Evolutionary conservation across 2,329 filamentous ascomycete genomes (phyloP).

Genomic region (Drechslerella dactyloides): DNA sequence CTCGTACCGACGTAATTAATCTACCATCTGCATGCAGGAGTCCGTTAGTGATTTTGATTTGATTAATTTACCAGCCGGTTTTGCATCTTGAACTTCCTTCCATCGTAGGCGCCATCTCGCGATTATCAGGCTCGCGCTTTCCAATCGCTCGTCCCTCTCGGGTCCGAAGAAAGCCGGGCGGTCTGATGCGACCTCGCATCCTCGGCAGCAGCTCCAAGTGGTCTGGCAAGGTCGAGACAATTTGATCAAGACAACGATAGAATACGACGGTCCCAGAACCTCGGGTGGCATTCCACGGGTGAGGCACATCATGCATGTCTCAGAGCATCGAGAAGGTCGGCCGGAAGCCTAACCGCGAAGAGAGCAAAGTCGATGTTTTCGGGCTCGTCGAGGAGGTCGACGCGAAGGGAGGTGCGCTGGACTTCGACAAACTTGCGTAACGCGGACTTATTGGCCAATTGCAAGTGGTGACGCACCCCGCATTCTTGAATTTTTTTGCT

Average conservation of each 20-base stretch:
- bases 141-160: too few relatives aligned
- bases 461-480: neutral
- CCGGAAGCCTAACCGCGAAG: constrained; percentile 1
- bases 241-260: neutral
- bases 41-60: too few relatives aligned
- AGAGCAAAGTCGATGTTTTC: neutral
- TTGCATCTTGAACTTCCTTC: too few relatives aligned
- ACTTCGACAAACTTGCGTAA: neutral
- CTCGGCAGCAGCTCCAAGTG: too few relatives aligned
- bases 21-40: too few relatives aligned
- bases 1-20: too few relatives aligned
- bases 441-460: neutral
- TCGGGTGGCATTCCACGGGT: constrained; percentile 1
- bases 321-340: neutral
- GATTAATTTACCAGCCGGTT: too few relatives aligned
- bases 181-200: too few relatives aligned
- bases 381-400: neutral
- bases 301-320: neutral
- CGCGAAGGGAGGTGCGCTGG: neutral
- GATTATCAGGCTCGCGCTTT: too few relatives aligned
- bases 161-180: too few relatives aligned
- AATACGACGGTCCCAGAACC: neutral
- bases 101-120: neutral
- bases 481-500: neutral
- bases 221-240: neutral